phyloP scores from a whole-genome alignment of 2,329 filamentous ascomycete genomes.

The Trichoderma arundinaceum region DNA sequence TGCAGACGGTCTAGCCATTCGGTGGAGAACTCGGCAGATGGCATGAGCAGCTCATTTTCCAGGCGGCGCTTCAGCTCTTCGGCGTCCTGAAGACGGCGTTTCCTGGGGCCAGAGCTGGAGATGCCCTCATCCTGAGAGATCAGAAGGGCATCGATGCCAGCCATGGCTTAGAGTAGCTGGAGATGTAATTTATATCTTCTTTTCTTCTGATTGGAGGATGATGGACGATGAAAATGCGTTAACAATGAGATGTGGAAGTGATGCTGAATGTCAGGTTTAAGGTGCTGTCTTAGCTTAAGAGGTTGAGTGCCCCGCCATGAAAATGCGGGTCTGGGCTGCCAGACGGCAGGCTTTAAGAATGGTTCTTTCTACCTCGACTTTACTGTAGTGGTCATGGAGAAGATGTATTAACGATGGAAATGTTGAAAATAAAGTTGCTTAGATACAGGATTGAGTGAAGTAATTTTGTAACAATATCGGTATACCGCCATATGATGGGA shows the following conservation, averaged over 20 bases:
- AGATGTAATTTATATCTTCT: not conserved
- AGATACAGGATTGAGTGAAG: too few species aligned
- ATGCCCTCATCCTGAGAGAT: slow-evolving; percentile 38
- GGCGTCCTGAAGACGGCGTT: slow-evolving; percentile 50
- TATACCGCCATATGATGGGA: too few species aligned
- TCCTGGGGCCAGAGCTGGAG: slow-evolving; percentile 25
- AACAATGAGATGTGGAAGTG: slow-evolving; percentile 30
- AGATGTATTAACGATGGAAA: too few species aligned
- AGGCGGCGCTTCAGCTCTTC: slow-evolving; percentile 72
- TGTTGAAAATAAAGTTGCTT: too few species aligned
- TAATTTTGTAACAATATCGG: too few species aligned
- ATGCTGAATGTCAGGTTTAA: not conserved
- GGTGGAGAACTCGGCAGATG: slow-evolving; percentile 77
- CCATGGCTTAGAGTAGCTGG: slow-evolving; percentile 35
- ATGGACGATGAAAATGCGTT: not conserved
- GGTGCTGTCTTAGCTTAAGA: slow-evolving; percentile 9
- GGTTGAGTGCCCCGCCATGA: slow-evolving; percentile 27
- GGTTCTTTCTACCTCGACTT: too few species aligned
- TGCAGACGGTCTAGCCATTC: slow-evolving; percentile 90
- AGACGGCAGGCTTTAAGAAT: not conserved
- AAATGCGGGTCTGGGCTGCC: slow-evolving; percentile 29
- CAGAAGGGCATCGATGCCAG: slow-evolving; percentile 47
- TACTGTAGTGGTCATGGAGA: too few species aligned
- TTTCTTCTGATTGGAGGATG: too few species aligned
- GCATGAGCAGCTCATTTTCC: slow-evolving; percentile 78